Conservation (phyloP, 177 flowering plant species). For the Vitis hybrid region DNA sequence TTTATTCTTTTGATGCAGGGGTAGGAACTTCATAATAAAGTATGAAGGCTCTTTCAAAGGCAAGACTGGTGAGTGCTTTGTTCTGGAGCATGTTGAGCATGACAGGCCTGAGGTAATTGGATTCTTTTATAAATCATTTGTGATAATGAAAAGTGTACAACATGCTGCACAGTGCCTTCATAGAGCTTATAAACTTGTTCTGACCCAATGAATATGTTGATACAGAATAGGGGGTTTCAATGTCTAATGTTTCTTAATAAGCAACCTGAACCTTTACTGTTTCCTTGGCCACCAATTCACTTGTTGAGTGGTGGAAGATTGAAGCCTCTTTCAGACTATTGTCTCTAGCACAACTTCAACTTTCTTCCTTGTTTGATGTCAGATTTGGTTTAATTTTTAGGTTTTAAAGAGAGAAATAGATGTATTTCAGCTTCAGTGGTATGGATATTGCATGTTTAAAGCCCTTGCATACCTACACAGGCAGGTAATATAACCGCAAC, state of each 20-base stretch:
- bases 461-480: constrained; percentile 89
- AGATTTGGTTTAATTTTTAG: constrained; percentile 26
- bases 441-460: constrained; percentile 92
- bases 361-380: constrained; percentile 7
- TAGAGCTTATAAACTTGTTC: background rate
- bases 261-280: background rate
- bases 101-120: constrained; percentile 89
- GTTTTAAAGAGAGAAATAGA: constrained; percentile 79
- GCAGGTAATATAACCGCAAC: constrained; percentile 45
- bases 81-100: constrained; percentile 87
- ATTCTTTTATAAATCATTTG: background rate
- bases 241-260: background rate
- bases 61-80: constrained; percentile 67
- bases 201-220: background rate
- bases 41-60: constrained; percentile 73
- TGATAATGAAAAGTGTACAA: background rate
- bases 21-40: constrained; percentile 75
- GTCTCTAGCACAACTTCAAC: background rate
- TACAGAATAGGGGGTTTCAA: background rate
- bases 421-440: constrained; percentile 76
- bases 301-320: background rate
- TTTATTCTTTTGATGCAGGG: constrained; percentile 48
- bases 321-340: background rate
- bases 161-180: background rate
- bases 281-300: constrained; percentile 3